Percentiles rank a stretch among this genome's conserved stretches.
phyloP scores from a whole-genome alignment of 257 asterid species.

The Fraxinus excelsior region DNA sequence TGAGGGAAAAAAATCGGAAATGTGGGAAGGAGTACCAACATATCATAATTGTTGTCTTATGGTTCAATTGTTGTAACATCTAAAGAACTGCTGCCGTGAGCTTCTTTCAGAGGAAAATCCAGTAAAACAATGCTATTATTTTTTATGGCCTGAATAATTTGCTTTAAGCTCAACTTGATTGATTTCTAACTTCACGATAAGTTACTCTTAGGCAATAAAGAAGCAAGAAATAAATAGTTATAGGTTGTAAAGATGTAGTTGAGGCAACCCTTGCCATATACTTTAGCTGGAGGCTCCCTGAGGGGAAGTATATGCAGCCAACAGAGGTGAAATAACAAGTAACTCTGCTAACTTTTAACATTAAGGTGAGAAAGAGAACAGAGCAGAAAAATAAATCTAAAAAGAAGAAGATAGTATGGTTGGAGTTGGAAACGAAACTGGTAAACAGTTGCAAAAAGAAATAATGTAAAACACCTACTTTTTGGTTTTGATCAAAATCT shows the following conservation, averaged over 20 bases:
- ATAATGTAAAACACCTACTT: no score
- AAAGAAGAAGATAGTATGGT: no score
- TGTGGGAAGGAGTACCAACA: not conserved
- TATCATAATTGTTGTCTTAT: not conserved
- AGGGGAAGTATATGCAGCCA: not conserved
- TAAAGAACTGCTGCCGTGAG: no score
- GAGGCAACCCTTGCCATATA: not conserved
- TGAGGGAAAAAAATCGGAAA: not conserved
- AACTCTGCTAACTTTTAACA: not conserved
- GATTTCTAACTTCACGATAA: not conserved
- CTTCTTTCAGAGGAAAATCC: not conserved
- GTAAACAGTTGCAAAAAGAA: no score
- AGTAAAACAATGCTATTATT: not conserved
- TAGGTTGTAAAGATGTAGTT: not conserved
- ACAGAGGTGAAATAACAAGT: not conserved
- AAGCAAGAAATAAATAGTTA: no score
- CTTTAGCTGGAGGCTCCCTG: not conserved
- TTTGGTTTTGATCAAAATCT: no score
- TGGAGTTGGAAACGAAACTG: no score
- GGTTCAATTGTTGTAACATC: not conserved
- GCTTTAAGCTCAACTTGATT: not conserved
- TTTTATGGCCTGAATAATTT: not conserved
- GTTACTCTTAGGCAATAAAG: not conserved
- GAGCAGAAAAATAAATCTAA: not conserved
- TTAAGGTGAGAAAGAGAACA: not conserved